Evolutionary conservation across 805 yeast species (phyloP), one percentile per base, ranked within the genome.

Genomic region (Monosporozyma yasuniensis): DNA sequence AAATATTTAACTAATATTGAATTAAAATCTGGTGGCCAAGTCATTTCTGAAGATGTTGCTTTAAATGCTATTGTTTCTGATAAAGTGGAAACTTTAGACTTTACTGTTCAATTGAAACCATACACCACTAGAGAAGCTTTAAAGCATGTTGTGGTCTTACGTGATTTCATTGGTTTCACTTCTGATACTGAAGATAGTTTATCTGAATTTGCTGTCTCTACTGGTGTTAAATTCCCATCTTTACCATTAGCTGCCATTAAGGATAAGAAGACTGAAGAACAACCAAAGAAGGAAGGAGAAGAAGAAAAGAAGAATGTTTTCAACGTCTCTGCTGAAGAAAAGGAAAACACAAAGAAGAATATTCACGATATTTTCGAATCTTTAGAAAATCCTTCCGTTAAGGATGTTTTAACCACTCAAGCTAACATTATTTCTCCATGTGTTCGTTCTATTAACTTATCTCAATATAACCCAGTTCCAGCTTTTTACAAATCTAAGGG

Each of bases 391-490:
- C 47, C 57, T 22, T 47, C 60, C 12, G 48, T 58, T 6, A 49
- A 46, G 18, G 51, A 56, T 12, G 45, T 58, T 18, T 56, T 57
- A 38, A 50, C 55, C 23, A 50, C 64, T 1, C 59, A 57, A 22
- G 46, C 54, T 23, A 52, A 51, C 41, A 50, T 66, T 14, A 57
- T 65, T 21, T 57, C 65, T 0, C 73, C 75, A 32, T 66, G 71
- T 50, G 71, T 79, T 16, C 73, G 75, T 48, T 84, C 91, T 8
- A 68, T 93, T 53, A 77, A 74, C 48, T 64, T 88, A 46, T 86
- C 96, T 12, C 78, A 79, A 48, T 91, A 96, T 93, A 83, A 86
- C 55, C 96, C 97, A 3, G 88, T 88, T 12, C 83, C 91, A 28
- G 72, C 83, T 16, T 69, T 72, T 47, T 79, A 76, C 62, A 77